Evolutionary conservation across 352 stramenopile genomes (phyloP).

Genomic region (Phytopythium cucurbitacearum): DNA sequence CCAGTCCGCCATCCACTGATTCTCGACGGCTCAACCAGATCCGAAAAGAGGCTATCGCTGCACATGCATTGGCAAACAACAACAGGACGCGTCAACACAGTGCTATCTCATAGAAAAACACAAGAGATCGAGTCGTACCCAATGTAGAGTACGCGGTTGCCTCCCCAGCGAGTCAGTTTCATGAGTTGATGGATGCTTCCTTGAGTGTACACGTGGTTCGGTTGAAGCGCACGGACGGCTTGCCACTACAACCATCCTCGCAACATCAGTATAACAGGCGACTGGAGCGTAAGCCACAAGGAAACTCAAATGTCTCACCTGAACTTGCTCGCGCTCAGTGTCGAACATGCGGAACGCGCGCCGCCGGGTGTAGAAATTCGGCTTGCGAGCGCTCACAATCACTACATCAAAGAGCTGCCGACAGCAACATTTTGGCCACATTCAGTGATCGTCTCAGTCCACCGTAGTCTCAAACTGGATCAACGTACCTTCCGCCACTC

Average conservation of each 20-base stretch:
- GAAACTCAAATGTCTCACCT: constrained; percentile 15
- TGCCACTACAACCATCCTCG: constrained; percentile 39
- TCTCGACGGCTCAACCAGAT: constrained; percentile 91
- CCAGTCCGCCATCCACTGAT: constrained; percentile 93
- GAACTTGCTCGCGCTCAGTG: constrained; percentile 55
- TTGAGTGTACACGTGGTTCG: constrained; percentile 74
- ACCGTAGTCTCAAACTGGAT: background rate
- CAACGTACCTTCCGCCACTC: constrained; percentile 69
- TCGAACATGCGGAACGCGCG: constrained; percentile 76
- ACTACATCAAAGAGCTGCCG: constrained; percentile 86
- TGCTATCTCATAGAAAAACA: background rate
- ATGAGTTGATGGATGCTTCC: constrained; percentile 68
- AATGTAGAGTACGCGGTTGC: constrained; percentile 90
- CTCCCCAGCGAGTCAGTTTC: constrained; percentile 55
- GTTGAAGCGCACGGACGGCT: constrained; percentile 54
- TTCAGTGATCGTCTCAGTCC: background rate
- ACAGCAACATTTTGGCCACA: background rate
- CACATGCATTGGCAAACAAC: background rate
- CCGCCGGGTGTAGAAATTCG: constrained; percentile 89
- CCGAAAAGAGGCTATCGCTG: constrained; percentile 91
- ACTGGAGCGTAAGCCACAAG: background rate
- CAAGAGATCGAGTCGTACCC: constrained; percentile 37
- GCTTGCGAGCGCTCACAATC: constrained; percentile 88
- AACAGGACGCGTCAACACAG: background rate
- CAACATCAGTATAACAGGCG: background rate